Percentiles rank a stretch among this genome's conserved stretches.
Evolutionary conservation across 1,139 yeast genomes (phyloP).

Genomic region (Candida albicans): DNA sequence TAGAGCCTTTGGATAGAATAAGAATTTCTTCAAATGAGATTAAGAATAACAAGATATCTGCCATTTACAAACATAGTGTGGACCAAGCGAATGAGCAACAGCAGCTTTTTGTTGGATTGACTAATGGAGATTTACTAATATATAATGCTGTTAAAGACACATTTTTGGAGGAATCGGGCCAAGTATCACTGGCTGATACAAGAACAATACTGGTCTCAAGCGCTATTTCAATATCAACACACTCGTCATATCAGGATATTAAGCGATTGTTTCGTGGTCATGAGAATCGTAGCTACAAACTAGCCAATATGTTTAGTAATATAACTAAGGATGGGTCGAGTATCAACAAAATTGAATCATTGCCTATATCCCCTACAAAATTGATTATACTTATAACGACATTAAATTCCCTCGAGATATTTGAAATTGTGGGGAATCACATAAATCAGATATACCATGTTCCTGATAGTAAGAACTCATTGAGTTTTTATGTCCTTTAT

Average conservation of each 20-base stretch:
- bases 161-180: background rate
- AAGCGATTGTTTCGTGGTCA: conserved; percentile 13
- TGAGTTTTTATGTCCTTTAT: conserved; percentile 18
- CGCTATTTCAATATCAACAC: conserved; percentile 10
- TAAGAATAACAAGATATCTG: conserved; percentile 21
- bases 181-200: background rate
- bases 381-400: conserved; percentile 29
- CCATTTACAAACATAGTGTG: conserved; percentile 17
- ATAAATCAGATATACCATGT: conserved; percentile 33
- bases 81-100: conserved; percentile 5
- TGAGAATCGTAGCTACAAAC: conserved; percentile 4
- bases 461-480: conserved; percentile 22
- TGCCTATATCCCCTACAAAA: conserved; percentile 21
- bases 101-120: conserved; percentile 33
- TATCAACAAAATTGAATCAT: conserved; percentile 20
- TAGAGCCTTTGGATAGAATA: conserved; percentile 32
- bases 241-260: conserved; percentile 29
- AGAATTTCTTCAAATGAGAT: conserved; percentile 21
- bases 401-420: conserved; percentile 27
- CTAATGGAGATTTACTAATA: conserved; percentile 37
- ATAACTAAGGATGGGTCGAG: conserved; percentile 23
- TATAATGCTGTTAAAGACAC: conserved; percentile 12
- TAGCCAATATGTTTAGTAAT: conserved; percentile 21
- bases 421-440: conserved; percentile 38
- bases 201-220: conserved; percentile 1